These are phyloP conservation scores for Talaromyces albobiverticillius DNA, from an alignment of 2,329 filamentous ascomycete genomes.

Conservation along the genomic window DNA sequence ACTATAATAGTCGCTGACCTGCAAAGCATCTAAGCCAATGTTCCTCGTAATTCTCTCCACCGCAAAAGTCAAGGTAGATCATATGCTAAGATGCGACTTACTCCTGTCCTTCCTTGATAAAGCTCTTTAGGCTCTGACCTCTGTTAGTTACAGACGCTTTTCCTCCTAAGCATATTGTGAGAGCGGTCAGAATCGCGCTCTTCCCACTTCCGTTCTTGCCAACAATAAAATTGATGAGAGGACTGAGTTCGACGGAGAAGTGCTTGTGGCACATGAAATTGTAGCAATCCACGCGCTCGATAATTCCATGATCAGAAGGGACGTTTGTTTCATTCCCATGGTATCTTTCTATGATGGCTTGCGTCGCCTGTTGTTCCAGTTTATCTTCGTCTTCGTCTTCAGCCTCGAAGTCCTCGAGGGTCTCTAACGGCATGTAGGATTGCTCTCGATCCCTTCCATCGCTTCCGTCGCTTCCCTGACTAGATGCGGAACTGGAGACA, in stretches of 20 bases:
- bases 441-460: neutral
- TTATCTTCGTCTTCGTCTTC: conserved; percentile 33
- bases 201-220: conserved; percentile 98
- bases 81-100: conserved; percentile 41
- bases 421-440: neutral
- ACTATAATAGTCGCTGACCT: conserved; percentile 67
- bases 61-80: neutral
- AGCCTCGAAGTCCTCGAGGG: neutral
- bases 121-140: conserved; percentile 80
- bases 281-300: conserved; percentile 79
- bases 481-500: neutral
- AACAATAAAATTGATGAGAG: conserved; percentile 96
- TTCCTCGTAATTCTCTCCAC: conserved; percentile 11
- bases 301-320: conserved; percentile 77
- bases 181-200: conserved; percentile 88
- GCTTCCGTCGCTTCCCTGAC: neutral
- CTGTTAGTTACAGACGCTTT: conserved; percentile 93
- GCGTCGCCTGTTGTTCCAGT: conserved; percentile 61
- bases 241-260: conserved; percentile 79
- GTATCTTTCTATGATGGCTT: conserved; percentile 56
- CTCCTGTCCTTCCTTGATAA: conserved; percentile 86
- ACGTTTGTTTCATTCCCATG: conserved; percentile 63
- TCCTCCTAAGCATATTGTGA: conserved; percentile 90
- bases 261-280: conserved; percentile 97
- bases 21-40: conserved; percentile 7